Evolutionary conservation across 352 stramenopile genomes (phyloP).

Genomic region (Phytophthora sojae): DNA sequence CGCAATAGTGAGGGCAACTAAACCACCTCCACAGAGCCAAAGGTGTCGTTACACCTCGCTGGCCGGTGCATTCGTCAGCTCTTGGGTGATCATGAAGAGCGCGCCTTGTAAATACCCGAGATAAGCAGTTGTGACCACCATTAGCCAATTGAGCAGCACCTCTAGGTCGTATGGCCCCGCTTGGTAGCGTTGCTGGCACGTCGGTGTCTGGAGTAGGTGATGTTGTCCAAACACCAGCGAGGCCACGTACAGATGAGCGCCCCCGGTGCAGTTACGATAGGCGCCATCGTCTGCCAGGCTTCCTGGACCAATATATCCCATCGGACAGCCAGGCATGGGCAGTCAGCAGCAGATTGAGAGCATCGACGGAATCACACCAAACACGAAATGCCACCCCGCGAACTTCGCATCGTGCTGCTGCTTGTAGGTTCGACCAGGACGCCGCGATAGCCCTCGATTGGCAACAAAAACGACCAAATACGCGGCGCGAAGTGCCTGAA

Average conservation of each 20-base stretch:
- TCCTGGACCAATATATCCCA: constrained; percentile 77
- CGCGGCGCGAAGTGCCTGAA: constrained; percentile 69
- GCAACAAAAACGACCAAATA: constrained; percentile 48
- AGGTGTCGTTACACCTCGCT: constrained; percentile 9
- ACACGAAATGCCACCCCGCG: constrained; percentile 30
- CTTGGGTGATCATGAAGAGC: constrained; percentile 26
- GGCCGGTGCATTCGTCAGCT: not conserved
- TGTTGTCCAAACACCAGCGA: constrained; percentile 57
- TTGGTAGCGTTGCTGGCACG: constrained; percentile 61
- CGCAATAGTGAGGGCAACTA: constrained; percentile 15
- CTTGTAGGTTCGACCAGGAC: not conserved
- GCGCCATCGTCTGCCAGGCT: constrained; percentile 50
- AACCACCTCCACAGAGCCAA: constrained; percentile 14
- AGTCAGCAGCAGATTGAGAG: constrained; percentile 65
- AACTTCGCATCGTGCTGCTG: not conserved
- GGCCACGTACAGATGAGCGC: constrained; percentile 81
- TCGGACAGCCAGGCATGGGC: constrained; percentile 71
- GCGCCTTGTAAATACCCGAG: constrained; percentile 64
- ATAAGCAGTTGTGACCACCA: constrained; percentile 66
- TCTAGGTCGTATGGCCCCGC: constrained; percentile 82
- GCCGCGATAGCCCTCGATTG: constrained; percentile 12
- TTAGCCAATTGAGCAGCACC: constrained; percentile 81
- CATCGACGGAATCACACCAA: constrained; percentile 47
- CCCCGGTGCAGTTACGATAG: constrained; percentile 77
- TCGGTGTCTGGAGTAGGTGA: constrained; percentile 75